Evolutionary conservation across 169 alveolate genomes (phyloP).

Genomic region (Plasmodium vinckei): DNA sequence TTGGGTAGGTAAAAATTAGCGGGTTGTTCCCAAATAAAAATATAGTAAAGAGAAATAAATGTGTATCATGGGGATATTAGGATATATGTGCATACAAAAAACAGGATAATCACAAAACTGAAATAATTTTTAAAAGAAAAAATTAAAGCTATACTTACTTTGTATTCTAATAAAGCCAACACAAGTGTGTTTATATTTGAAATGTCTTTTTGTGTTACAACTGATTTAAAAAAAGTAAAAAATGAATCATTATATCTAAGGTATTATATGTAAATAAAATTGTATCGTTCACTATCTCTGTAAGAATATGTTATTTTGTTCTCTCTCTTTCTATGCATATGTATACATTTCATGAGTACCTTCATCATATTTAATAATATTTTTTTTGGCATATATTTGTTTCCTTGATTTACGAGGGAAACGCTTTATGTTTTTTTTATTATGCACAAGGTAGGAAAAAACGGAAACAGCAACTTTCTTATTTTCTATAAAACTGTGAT

Average conservation of each 20-base stretch:
- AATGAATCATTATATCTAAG: background rate
- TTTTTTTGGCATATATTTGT: constrained; percentile 3
- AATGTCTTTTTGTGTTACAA: constrained; percentile 72
- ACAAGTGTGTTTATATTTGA: constrained; percentile 41
- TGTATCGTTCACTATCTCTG: too few species aligned
- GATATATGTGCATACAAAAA: background rate
- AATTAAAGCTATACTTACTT: constrained; percentile 11
- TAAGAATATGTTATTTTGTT: too few species aligned
- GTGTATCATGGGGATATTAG: too few species aligned
- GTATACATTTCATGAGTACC: background rate
- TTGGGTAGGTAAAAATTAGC: background rate
- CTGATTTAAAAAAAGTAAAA: constrained; percentile 9
- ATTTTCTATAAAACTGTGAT: background rate
- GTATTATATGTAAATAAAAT: background rate
- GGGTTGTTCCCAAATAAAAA: background rate
- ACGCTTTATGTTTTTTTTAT: background rate
- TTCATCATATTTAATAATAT: constrained; percentile 48
- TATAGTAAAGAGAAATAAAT: too few species aligned
- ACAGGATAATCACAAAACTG: too few species aligned
- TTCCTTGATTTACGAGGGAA: background rate
- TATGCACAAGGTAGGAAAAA: constrained; percentile 32
- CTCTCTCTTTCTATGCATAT: too few species aligned
- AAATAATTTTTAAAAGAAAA: too few species aligned
- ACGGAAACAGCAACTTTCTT: background rate
- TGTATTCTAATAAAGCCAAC: constrained; percentile 62